These are phyloP conservation scores for Amphichorda felina DNA, from an alignment of 2,329 filamentous ascomycete genomes.

Conservation along the genomic window DNA sequence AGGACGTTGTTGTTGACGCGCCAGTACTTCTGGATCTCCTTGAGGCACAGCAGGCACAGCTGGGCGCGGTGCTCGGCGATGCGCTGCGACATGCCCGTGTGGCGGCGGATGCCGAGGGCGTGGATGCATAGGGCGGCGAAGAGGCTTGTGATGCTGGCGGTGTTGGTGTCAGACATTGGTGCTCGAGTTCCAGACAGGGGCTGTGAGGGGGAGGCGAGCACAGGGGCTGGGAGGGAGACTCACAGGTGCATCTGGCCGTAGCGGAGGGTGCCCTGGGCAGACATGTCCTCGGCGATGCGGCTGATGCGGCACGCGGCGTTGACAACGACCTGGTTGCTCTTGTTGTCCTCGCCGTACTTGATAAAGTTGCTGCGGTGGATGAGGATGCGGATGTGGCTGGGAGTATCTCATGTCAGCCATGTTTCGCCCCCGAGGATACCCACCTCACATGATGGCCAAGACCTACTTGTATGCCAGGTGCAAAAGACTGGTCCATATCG, in stretches of 20 bases:
- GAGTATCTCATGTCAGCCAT: too few relatives aligned
- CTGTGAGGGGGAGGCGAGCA: too few relatives aligned
- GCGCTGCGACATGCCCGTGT: conserved; percentile 16
- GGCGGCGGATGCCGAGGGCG: conserved; percentile 20
- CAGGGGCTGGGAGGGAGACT: conserved; percentile 3
- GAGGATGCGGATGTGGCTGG: conserved; percentile 21
- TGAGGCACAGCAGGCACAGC: conserved; percentile 22
- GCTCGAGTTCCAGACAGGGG: not conserved
- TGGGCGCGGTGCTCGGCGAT: conserved; percentile 24
- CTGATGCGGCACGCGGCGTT: conserved; percentile 21
- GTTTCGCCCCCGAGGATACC: too few relatives aligned
- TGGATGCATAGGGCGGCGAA: conserved; percentile 25
- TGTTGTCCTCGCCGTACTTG: conserved; percentile 11
- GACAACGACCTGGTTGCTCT: conserved; percentile 16
- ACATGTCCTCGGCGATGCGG: conserved; percentile 25
- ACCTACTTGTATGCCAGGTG: conserved; percentile 23
- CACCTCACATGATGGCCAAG: not conserved
- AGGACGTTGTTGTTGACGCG: conserved; percentile 25
- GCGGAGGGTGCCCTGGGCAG: conserved; percentile 17
- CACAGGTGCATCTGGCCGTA: conserved; percentile 26
- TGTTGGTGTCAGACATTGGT: not conserved
- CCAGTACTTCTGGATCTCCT: conserved; percentile 27
- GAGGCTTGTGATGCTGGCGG: conserved; percentile 19
- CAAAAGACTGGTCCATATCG: conserved; percentile 22
- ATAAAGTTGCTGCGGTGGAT: conserved; percentile 22